phyloP scores from a whole-genome alignment of 1,284 basidiomycete genomes.

The Tausonia pullulans region DNA sequence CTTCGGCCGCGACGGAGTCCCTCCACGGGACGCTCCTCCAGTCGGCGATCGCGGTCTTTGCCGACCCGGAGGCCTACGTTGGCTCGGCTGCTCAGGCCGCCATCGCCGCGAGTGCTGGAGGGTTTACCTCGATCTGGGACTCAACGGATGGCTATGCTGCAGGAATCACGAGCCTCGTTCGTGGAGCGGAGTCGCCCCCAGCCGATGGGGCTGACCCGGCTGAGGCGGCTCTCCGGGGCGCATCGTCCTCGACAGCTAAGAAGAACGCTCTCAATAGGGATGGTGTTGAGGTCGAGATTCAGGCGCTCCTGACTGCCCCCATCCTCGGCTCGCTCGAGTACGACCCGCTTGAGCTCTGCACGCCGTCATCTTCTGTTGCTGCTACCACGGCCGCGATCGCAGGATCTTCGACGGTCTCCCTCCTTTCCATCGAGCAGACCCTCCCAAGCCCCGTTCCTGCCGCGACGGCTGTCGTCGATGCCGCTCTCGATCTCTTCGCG shows the following conservation, averaged over 20 bases:
- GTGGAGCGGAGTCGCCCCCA: constrained; percentile 26
- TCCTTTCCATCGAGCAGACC: constrained; percentile 36
- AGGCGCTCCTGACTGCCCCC: constrained; percentile 59
- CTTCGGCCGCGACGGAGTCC: constrained; percentile 64
- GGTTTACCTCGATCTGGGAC: constrained; percentile 78
- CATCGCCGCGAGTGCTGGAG: constrained; percentile 75
- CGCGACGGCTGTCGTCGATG: constrained; percentile 74
- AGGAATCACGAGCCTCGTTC: constrained; percentile 64
- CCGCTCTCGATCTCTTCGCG: constrained; percentile 76
- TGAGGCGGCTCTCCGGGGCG: constrained; percentile 14
- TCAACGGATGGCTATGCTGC: constrained; percentile 81
- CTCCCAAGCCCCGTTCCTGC: constrained; percentile 59
- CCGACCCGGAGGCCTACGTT: constrained; percentile 53
- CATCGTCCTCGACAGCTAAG: constrained; percentile 25
- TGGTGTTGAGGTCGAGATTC: constrained; percentile 61
- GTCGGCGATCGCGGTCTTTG: constrained; percentile 70
- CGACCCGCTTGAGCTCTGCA: constrained; percentile 65
- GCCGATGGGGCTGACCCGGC: not conserved
- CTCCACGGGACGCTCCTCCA: constrained; percentile 73
- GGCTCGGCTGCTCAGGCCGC: constrained; percentile 85
- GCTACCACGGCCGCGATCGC: not conserved
- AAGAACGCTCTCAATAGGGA: constrained; percentile 63
- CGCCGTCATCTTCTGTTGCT: constrained; percentile 10
- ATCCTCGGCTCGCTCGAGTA: constrained; percentile 77
- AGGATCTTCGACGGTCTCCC: constrained; percentile 24